Conservation (phyloP, 306 rosid species). For the Prunus armeniaca region DNA sequence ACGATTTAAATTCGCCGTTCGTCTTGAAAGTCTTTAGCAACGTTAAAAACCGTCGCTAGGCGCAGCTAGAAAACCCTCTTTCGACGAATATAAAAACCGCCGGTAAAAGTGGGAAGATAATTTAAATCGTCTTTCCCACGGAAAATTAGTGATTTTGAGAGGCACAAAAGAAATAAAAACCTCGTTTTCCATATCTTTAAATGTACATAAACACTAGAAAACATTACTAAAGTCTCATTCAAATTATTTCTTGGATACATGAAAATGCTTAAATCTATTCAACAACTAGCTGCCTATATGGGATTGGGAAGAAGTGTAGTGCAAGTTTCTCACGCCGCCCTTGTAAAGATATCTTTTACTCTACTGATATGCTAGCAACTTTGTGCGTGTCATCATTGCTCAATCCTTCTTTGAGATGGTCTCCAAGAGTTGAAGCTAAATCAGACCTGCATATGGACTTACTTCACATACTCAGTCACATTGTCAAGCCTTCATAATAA, state of each 20-base stretch:
- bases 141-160: no score
- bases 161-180: no score
- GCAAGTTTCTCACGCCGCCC: slow-evolving; percentile 28
- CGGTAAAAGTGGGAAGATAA: no score
- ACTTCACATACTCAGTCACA: slow-evolving; percentile 52
- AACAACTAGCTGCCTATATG: neutral
- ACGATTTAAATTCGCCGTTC: no score
- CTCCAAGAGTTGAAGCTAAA: slow-evolving; percentile 90
- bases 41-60: no score
- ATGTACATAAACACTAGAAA: no score
- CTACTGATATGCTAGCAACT: slow-evolving; percentile 48
- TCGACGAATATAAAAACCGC: no score
- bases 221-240: neutral
- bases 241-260: neutral
- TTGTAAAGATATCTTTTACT: slow-evolving; percentile 37
- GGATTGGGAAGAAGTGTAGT: neutral
- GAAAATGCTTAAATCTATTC: neutral
- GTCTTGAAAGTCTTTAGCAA: no score
- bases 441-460: slow-evolving; percentile 62
- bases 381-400: slow-evolving; percentile 21
- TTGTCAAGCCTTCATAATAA: slow-evolving; percentile 74
- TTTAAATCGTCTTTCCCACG: rapidly evolving
- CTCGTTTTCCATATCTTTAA: no score
- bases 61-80: no score
- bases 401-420: slow-evolving; percentile 46